These are phyloP conservation scores for Exophiala sideris DNA, from an alignment of 2,329 filamentous ascomycete genomes.

Conservation along the genomic window DNA sequence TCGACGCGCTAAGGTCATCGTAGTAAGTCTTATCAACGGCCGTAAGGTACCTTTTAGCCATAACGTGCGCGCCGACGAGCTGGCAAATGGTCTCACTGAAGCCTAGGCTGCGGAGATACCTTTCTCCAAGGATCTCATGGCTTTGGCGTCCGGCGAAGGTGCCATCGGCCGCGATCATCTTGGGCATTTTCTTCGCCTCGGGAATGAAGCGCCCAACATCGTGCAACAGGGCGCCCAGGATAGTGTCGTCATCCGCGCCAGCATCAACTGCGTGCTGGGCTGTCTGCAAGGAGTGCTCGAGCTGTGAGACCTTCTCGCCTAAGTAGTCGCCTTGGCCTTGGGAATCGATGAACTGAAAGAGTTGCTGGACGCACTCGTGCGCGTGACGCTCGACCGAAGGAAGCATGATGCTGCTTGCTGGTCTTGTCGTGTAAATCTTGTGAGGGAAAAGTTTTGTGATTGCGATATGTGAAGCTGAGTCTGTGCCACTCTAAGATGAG, in stretches of 20 bases:
- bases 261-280: constrained; percentile 33
- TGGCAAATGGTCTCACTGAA: constrained; percentile 33
- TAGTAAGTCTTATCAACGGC: constrained; percentile 31
- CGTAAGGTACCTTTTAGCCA: constrained; percentile 33
- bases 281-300: constrained; percentile 35
- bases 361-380: constrained; percentile 23
- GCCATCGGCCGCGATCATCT: constrained; percentile 30
- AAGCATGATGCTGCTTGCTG: background rate
- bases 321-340: constrained; percentile 37
- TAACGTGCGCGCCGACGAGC: constrained; percentile 33
- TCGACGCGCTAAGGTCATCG: constrained; percentile 31
- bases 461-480: background rate
- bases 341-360: constrained; percentile 30
- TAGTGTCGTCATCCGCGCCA: constrained; percentile 29
- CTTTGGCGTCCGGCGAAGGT: constrained; percentile 30
- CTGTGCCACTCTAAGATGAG: too few relatives aligned
- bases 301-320: constrained; percentile 36
- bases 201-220: constrained; percentile 35
- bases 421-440: background rate
- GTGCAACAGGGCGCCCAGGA: constrained; percentile 33
- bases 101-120: constrained; percentile 31
- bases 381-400: constrained; percentile 25
- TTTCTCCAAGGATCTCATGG: constrained; percentile 32
- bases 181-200: constrained; percentile 29
- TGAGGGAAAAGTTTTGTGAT: background rate